Evolutionary conservation across 139 green algal species (phyloP), one percentile per base, ranked within the genome.

Genomic region (Yamagishiella unicocca): DNA sequence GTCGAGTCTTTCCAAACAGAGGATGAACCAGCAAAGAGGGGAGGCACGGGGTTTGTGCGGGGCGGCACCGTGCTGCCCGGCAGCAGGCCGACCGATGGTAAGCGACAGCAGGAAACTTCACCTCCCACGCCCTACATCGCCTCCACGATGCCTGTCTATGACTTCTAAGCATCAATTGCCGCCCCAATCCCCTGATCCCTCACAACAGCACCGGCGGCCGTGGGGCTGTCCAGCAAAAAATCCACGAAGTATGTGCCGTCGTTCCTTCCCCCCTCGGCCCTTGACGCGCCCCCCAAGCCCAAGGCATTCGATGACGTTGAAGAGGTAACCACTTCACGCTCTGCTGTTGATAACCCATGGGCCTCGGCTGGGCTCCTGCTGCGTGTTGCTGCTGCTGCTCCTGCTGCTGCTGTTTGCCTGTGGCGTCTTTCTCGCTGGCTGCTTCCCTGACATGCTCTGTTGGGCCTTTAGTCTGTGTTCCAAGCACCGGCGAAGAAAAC

Each of bases 1-100:
- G 97, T 97, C 14, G 94, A 97, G 29, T 96, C 93, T 1, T 99
- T 99, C 88, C 83, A 91, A 24, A 87, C 85, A 9, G 95, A 94
- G 35, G 90, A 95, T 7, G 80, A 90, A 22, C 58, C 35, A 0
- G 37, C 33, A 7, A n/a, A 53, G 8, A 17, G 54, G 76, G 71
- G 27, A 62, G 58, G 45, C 22, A 94, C 90, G 35, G 64, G 87
- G 2, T 97, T 97, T 83, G 82, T 96, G 37, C 82, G 92, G 2
- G 95, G 94, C 22, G 95, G 93, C 58, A 94, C 88, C 14, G 93
- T 97, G 50, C 90, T 95, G 76, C 96, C 94, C 21, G 94, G 94
- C 50, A 90, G 90, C 68, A 89, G 33, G 24, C 67, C 82, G 33
- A 58, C 86, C 27, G 85, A 91, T 37, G 90, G 89, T 89, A 46